Percentiles rank a stretch among this genome's conserved stretches.
phyloP scores from a whole-genome alignment of 1,139 yeast species.

The Candida tropicalis region DNA sequence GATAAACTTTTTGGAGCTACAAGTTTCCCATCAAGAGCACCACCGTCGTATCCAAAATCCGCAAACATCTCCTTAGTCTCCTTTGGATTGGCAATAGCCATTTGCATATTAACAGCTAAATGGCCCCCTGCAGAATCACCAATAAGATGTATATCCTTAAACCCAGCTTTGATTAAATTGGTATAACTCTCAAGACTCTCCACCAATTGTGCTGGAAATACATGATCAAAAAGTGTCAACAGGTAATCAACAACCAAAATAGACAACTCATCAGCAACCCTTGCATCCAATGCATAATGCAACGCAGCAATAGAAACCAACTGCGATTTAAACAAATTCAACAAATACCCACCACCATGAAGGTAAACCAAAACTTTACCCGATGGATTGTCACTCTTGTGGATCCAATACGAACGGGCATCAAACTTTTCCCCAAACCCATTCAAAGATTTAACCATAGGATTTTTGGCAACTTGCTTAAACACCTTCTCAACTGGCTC shows the following conservation, averaged over 20 bases:
- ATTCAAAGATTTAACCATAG: conserved; percentile 15
- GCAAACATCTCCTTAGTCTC: conserved; percentile 26
- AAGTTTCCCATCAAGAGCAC: conserved; percentile 14
- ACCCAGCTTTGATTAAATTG: conserved; percentile 30
- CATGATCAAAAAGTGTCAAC: conserved; percentile 24
- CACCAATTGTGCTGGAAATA: conserved; percentile 43
- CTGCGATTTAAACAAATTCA: conserved; percentile 32
- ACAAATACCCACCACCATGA: conserved; percentile 51
- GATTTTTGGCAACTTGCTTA: conserved; percentile 13
- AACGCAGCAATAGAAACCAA: conserved; percentile 26
- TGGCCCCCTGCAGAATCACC: conserved; percentile 57
- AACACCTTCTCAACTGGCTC: conserved; percentile 16
- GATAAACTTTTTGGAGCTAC: conserved; percentile 35
- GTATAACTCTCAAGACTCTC: conserved; percentile 34
- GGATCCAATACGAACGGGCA: conserved; percentile 29
- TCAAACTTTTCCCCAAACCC: conserved; percentile 31
- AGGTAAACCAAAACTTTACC: conserved; percentile 21
- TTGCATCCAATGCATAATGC: conserved; percentile 25
- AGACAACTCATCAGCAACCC: conserved; percentile 23
- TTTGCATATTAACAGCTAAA: conserved; percentile 33
- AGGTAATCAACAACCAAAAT: conserved; percentile 44
- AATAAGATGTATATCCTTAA: conserved; percentile 33
- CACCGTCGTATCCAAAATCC: conserved; percentile 19
- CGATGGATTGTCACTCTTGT: conserved; percentile 11
- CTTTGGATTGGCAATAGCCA: conserved; percentile 37